Evolutionary conservation across 179 eudicot genomes (phyloP).

Genomic region (Gypsophila paniculata): DNA sequence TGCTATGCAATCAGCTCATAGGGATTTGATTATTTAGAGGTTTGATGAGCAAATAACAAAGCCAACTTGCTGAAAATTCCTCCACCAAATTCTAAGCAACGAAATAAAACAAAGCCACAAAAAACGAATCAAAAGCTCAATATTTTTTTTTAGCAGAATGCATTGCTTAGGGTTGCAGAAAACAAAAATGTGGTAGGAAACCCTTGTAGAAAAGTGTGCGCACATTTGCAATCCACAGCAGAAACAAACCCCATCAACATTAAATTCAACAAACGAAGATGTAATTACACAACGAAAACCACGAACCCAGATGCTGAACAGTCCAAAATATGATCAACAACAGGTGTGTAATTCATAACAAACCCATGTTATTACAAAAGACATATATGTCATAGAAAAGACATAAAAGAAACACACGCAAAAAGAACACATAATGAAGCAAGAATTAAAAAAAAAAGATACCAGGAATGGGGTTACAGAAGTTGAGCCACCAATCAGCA

Average conservation of each 20-base stretch:
- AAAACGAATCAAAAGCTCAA: neutral
- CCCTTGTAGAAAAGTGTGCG: conserved; percentile 16
- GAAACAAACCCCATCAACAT: conserved; percentile 28
- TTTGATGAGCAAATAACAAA: neutral
- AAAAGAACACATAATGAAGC: too few species aligned
- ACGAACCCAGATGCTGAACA: conserved; percentile 31
- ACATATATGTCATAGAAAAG: conserved; percentile 15
- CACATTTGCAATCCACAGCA: conserved; percentile 26
- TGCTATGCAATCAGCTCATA: neutral
- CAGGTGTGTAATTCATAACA: too few species aligned
- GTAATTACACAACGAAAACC: conserved; percentile 30
- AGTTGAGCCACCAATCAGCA: conserved; percentile 63
- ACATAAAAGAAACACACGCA: neutral
- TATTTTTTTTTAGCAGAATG: too few species aligned
- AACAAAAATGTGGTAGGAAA: conserved; percentile 29
- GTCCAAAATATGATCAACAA: conserved; percentile 16
- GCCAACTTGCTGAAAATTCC: neutral
- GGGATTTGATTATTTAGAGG: too few species aligned
- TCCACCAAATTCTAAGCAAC: conserved; percentile 7
- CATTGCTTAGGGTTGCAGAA: conserved; percentile 15
- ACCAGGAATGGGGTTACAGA: conserved; percentile 46
- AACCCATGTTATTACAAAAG: conserved; percentile 13
- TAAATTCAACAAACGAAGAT: conserved; percentile 25
- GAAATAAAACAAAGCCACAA: neutral
- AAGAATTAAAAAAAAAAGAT: neutral